phyloP scores from a whole-genome alignment of 768 basidiomycete species.

The Podaxis sp. region DNA sequence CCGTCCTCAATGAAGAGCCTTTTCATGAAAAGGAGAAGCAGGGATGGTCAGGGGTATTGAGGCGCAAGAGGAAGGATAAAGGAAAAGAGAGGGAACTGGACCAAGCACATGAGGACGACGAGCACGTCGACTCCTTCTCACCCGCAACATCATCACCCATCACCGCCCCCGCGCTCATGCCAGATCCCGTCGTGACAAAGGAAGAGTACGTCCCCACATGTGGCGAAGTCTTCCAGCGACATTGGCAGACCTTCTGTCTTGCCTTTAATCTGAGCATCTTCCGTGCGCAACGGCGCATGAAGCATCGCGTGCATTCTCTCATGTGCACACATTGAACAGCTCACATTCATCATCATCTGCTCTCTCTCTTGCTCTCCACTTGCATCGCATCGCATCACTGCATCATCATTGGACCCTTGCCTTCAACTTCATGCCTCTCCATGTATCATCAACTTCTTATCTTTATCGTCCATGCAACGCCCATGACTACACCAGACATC shows the following conservation, averaged over 20 bases:
- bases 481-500: conserved; percentile 14
- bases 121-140: neutral
- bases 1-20: conserved; percentile 6
- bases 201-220: conserved; percentile 15
- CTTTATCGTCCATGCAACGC: conserved; percentile 13
- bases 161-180: neutral
- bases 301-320: conserved; percentile 14
- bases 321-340: conserved; percentile 9
- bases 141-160: neutral
- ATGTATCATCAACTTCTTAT: conserved; percentile 13
- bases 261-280: conserved; percentile 16
- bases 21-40: conserved; percentile 12
- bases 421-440: neutral
- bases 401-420: conserved; percentile 8
- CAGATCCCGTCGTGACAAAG: neutral
- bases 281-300: conserved; percentile 15
- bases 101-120: conserved; percentile 8
- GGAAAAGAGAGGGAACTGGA: conserved; percentile 10
- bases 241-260: conserved; percentile 14
- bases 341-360: neutral
- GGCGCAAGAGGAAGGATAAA: conserved; percentile 13
- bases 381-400: conserved; percentile 3
- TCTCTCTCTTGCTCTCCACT: neutral
- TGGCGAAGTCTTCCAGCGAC: conserved; percentile 14
- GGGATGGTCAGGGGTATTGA: conserved; percentile 11